Percentiles rank a stretch among this genome's conserved stretches.
Evolutionary conservation across 2,329 filamentous ascomycete genomes (phyloP).

Genomic region (Phyllosticta citriasiana): DNA sequence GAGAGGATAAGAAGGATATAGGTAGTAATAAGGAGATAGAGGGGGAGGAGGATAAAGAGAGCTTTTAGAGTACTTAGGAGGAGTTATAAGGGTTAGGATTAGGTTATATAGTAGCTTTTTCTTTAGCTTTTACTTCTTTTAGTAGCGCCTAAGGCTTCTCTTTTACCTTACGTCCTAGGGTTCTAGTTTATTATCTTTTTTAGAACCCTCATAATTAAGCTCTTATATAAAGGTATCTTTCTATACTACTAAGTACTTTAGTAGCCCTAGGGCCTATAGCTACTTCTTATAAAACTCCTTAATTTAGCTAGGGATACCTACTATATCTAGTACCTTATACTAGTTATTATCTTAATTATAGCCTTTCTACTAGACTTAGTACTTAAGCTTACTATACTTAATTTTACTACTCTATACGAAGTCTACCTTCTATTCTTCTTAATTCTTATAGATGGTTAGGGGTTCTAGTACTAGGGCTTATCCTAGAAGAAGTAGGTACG

Average conservation of each 20-base stretch:
- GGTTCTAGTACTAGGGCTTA: neutral
- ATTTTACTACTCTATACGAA: neutral
- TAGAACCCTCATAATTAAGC: neutral
- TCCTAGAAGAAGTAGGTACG: neutral
- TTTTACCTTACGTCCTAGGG: no score
- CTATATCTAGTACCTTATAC: neutral
- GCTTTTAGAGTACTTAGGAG: no score
- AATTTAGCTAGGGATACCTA: neutral
- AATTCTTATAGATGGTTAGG: neutral
- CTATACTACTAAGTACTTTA: neutral
- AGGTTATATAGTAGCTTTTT: no score
- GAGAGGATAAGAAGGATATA: no score
- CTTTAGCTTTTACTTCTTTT: no score
- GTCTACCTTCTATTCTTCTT: neutral
- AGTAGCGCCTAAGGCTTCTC: no score
- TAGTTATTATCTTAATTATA: neutral
- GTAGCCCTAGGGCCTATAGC: no score
- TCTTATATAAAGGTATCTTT: neutral
- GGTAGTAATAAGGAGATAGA: no score
- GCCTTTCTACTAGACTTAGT: neutral
- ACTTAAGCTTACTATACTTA: neutral
- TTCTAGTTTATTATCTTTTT: neutral
- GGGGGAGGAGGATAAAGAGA: no score
- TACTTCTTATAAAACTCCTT: neutral
- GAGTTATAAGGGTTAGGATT: no score